These are phyloP conservation scores for Fragaria nilgerrensis DNA, from an alignment of 306 rosid genomes.

Conservation along the genomic window DNA sequence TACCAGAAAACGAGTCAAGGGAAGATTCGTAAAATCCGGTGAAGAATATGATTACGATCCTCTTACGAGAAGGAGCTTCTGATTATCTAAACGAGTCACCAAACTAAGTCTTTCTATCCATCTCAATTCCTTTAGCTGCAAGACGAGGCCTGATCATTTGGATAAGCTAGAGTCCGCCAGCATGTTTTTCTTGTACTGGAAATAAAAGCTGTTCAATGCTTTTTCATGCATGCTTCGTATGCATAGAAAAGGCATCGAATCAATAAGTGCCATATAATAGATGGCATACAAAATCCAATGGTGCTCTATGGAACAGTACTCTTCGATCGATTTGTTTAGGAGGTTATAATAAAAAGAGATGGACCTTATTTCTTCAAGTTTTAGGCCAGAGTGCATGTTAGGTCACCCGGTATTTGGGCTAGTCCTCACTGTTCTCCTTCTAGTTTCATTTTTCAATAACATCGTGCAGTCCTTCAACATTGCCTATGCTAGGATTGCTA, in stretches of 20 bases:
- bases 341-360: background rate
- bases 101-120: conserved; percentile 14
- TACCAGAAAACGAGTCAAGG: conserved; percentile 86
- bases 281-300: background rate
- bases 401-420: background rate
- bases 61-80: conserved; percentile 35
- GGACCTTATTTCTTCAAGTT: background rate
- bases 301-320: background rate
- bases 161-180: conserved; percentile 20
- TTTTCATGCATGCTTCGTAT: background rate
- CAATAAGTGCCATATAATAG: background rate
- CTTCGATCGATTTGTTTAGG: background rate
- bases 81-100: conserved; percentile 15
- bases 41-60: conserved; percentile 83
- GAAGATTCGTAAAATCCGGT: conserved; percentile 82
- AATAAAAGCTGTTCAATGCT: conserved; percentile 1
- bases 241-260: background rate
- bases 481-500: background rate
- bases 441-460: background rate
- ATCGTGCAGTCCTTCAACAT: background rate
- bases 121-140: conserved; percentile 20
- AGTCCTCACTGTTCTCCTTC: background rate
- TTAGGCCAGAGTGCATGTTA: background rate
- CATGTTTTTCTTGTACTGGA: conserved; percentile 15
- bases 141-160: conserved; percentile 26